A percentile compares a stretch with the other conserved stretches of the same genome.
phyloP scores from a whole-genome alignment of 805 yeast genomes.

The Candida ovalis region DNA sequence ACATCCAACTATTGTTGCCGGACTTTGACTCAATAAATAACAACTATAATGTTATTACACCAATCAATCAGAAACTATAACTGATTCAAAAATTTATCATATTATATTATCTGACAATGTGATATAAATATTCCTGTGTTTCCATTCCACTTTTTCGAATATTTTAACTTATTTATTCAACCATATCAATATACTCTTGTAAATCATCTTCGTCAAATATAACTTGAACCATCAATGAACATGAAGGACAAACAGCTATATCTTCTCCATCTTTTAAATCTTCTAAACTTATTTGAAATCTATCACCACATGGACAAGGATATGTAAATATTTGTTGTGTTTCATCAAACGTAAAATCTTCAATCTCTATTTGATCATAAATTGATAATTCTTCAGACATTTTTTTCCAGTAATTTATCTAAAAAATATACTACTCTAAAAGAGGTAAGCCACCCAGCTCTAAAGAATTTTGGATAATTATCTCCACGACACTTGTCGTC shows the following conservation, averaged over 20 bases:
- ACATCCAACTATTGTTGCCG: too few species aligned
- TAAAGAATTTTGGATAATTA: too few species aligned
- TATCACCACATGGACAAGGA: constrained; percentile 98
- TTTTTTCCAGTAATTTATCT: neutral
- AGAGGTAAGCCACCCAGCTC: too few species aligned
- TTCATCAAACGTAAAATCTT: constrained; percentile 90
- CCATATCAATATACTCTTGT: constrained; percentile 38
- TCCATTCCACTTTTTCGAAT: neutral
- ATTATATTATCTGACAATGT: neutral
- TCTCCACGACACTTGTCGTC: too few species aligned
- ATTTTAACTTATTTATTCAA: constrained; percentile 5
- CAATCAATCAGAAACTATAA: too few species aligned
- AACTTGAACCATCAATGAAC: constrained; percentile 89
- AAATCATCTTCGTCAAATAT: constrained; percentile 71
- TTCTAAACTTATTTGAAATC: constrained; percentile 79
- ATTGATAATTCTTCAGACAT: constrained; percentile 49
- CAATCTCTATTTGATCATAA: constrained; percentile 95
- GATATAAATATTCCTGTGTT: neutral
- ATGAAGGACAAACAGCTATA: constrained; percentile 94
- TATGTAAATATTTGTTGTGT: constrained; percentile 78
- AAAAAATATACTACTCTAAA: neutral
- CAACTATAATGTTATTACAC: too few species aligned
- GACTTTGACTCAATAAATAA: too few species aligned
- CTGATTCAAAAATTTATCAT: too few species aligned
- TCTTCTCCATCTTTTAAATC: constrained; percentile 90